phyloP scores from a whole-genome alignment of 2,329 filamentous ascomycete genomes.

The Cytospora schulzeri region DNA sequence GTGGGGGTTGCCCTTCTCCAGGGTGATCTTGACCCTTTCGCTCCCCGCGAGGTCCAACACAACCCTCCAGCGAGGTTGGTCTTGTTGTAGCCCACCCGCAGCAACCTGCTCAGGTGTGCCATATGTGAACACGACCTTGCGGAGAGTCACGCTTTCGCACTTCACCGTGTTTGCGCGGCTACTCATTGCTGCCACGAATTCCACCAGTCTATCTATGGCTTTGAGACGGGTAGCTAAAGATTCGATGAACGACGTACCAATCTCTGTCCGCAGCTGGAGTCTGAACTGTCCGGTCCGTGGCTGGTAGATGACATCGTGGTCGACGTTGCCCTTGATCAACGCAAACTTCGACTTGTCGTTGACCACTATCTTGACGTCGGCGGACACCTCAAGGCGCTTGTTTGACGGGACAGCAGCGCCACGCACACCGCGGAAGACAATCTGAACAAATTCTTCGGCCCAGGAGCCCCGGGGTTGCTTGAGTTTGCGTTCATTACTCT shows the following conservation, averaged over 20 bases:
- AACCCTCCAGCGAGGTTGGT: constrained; percentile 51
- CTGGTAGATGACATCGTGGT: constrained; percentile 65
- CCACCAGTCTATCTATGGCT: constrained; percentile 70
- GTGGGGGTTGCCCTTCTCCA: constrained; percentile 69
- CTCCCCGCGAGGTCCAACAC: constrained; percentile 58
- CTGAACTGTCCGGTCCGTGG: constrained; percentile 62
- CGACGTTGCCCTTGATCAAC: constrained; percentile 56
- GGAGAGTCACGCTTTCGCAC: constrained; percentile 62
- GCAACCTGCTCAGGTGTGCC: constrained; percentile 37
- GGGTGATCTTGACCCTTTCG: constrained; percentile 56
- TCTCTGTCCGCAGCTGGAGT: constrained; percentile 59
- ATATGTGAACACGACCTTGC: constrained; percentile 71
- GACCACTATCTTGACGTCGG: constrained; percentile 59
- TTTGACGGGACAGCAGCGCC: constrained; percentile 20
- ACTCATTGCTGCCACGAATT: constrained; percentile 68
- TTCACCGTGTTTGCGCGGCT: constrained; percentile 56
- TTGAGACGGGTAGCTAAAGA: constrained; percentile 62
- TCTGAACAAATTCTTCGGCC: constrained; percentile 61
- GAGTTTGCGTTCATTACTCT: constrained; percentile 29
- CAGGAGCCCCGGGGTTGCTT: constrained; percentile 45
- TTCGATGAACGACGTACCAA: constrained; percentile 61
- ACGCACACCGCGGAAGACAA: constrained; percentile 56
- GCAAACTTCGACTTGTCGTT: constrained; percentile 56
- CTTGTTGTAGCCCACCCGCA: constrained; percentile 16
- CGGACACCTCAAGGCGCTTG: constrained; percentile 42